Conservation (phyloP, 2,329 filamentous ascomycete genomes). For the Ascochyta lentis region DNA sequence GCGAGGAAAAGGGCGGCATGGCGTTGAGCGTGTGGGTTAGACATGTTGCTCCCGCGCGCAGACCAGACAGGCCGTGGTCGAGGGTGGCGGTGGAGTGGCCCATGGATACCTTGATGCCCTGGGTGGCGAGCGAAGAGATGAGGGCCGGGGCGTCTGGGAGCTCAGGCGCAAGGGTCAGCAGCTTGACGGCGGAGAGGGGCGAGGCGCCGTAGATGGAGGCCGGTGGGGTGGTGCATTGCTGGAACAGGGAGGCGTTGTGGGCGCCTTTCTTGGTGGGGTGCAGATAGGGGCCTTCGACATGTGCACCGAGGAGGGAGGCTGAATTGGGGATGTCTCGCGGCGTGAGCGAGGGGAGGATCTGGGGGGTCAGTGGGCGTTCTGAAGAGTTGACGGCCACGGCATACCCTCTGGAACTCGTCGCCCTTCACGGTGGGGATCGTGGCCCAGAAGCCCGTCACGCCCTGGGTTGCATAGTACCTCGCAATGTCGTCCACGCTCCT, state of each 20-base stretch:
- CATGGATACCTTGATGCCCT: constrained; percentile 56
- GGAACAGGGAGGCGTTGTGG: constrained; percentile 57
- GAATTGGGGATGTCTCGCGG: constrained; percentile 52
- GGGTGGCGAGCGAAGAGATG: constrained; percentile 51
- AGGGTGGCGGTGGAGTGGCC: constrained; percentile 61
- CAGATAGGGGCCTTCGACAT: constrained; percentile 64
- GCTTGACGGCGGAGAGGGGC: constrained; percentile 54
- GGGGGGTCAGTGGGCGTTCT: constrained; percentile 10
- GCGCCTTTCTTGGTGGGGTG: constrained; percentile 61
- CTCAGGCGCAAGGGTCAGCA: constrained; percentile 62
- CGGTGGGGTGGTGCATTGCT: constrained; percentile 44
- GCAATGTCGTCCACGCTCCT: constrained; percentile 56
- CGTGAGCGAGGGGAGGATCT: constrained; percentile 58
- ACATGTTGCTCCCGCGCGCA: constrained; percentile 58
- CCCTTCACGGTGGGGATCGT: constrained; percentile 60
- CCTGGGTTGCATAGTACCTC: constrained; percentile 57
- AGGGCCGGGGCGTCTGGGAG: constrained; percentile 51
- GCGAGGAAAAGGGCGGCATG: constrained; percentile 59
- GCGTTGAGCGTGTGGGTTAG: constrained; percentile 64
- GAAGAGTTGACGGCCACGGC: background rate
- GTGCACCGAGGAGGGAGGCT: constrained; percentile 63
- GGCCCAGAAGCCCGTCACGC: constrained; percentile 62
- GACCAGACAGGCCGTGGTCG: constrained; percentile 53
- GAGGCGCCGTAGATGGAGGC: constrained; percentile 55
- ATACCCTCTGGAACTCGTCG: constrained; percentile 55